These are phyloP conservation scores for Stemphylium lycopersici DNA, from an alignment of 2,329 filamentous ascomycete species.

Conservation along the genomic window DNA sequence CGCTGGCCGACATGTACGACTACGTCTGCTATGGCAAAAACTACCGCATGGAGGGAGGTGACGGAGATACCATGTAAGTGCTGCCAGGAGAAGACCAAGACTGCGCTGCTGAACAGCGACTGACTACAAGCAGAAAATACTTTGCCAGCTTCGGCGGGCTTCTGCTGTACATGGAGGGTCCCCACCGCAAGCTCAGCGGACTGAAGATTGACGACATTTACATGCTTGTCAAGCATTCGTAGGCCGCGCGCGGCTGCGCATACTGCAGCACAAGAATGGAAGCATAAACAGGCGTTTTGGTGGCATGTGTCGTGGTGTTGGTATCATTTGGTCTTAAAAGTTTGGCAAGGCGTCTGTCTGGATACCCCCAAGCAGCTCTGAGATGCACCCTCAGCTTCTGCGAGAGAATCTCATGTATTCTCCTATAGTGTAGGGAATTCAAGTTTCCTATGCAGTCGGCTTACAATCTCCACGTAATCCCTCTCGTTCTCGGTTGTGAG, in stretches of 20 bases:
- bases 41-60: slow-evolving; percentile 84
- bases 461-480: slow-evolving; percentile 76
- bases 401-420: slow-evolving; percentile 5
- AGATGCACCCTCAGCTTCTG: slow-evolving; percentile 7
- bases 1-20: slow-evolving; percentile 78
- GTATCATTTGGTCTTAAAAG: slow-evolving; percentile 39
- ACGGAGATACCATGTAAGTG: slow-evolving; percentile 84
- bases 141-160: slow-evolving; percentile 94
- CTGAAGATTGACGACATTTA: slow-evolving; percentile 94
- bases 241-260: not conserved
- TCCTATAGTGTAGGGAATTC: slow-evolving; percentile 68
- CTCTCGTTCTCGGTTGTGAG: slow-evolving; percentile 79
- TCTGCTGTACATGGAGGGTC: slow-evolving; percentile 87
- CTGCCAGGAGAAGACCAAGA: not conserved
- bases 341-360: slow-evolving; percentile 38
- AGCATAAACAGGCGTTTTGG: slow-evolving; percentile 43
- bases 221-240: slow-evolving; percentile 87
- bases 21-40: slow-evolving; percentile 90
- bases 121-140: slow-evolving; percentile 70
- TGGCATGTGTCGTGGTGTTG: slow-evolving; percentile 29
- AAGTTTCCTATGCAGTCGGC: slow-evolving; percentile 76
- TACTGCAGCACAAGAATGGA: slow-evolving; percentile 13
- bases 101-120: slow-evolving; percentile 15
- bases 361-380: slow-evolving; percentile 40
- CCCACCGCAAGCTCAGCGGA: slow-evolving; percentile 92